Evolutionary conservation across 495 filamentous ascomycete genomes (phyloP), one percentile per base, ranked within the genome.

Genomic region (Penicillium turbatum): DNA sequence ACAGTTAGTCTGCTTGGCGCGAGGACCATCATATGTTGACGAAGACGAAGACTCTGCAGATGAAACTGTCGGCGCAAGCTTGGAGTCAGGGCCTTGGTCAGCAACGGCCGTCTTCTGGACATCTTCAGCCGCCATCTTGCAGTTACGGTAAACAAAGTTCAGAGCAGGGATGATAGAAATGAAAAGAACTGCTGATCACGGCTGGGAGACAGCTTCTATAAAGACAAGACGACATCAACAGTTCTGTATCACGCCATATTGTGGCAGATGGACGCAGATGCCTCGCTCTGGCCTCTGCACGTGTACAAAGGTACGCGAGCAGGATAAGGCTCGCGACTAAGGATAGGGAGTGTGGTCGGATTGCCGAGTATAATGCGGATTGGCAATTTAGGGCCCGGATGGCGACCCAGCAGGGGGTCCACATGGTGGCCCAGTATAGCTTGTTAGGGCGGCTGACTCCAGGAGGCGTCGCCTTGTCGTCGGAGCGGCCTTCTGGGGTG

Each of bases 21-120:
- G 51, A 7, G 56, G 61, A 5, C 48, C 39, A 7, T 59, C 52
- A 11, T 54, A 42, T 4, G 66, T 47, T 1, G 62, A 64, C 8
- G 66, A 65, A 6, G 56, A 60, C 3, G 62, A 63, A 29, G 68
- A 66, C 8, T 61, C 64, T 31, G 58, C 41, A 5, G 56, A 36
- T 11, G 34, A 31, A 10, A 61, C 55, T 27, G 16, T 48, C 5
- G 50, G 37, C 5, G 30, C 17, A 32, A 16, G 48, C 48, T 68
- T 68, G 2, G 44, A 19, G 10, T 53, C 53, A 35, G 43, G 32
- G 17, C 37, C 44, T 8, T 52, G 43, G 16, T 31, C 27, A 15
- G 39, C 45, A 10, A 42, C 21, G 6, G 30, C 37, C 29, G 36
- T 34, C 2, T 40, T 56, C 31, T 54, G 62, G 17, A 27, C 46